A percentile compares a stretch with the other conserved stretches of the same genome.
Evolutionary conservation across 495 filamentous ascomycete species (phyloP).

Genomic region (Aspergillus avenaceus): DNA sequence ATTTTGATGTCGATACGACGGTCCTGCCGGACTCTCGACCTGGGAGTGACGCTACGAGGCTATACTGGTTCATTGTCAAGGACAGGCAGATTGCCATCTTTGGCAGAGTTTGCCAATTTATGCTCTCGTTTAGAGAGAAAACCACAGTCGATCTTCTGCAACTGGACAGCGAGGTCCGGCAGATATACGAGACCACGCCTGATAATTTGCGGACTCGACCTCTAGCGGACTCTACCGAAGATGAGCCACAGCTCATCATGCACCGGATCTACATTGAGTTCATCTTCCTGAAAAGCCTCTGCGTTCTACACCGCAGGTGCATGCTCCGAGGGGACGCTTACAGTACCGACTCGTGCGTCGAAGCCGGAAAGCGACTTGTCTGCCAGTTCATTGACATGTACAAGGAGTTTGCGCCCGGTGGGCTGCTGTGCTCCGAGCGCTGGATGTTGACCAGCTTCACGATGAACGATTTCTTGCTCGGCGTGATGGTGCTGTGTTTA

Average conservation of each 20-base stretch:
- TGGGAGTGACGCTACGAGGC: conserved; percentile 24
- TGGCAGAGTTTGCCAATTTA: conserved; percentile 30
- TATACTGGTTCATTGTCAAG: conserved; percentile 30
- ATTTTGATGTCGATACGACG: conserved; percentile 24
- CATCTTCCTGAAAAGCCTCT: conserved; percentile 32
- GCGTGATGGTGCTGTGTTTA: conserved; percentile 49
- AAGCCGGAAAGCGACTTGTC: conserved; percentile 18
- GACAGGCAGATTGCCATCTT: conserved; percentile 24
- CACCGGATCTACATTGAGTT: conserved; percentile 27
- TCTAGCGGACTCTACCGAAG: conserved; percentile 31
- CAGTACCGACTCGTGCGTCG: conserved; percentile 19
- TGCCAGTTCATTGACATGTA: conserved; percentile 19
- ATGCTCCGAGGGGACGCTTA: conserved; percentile 19
- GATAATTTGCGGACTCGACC: conserved; percentile 26
- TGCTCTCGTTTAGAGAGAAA: too few species aligned
- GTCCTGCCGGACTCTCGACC: conserved; percentile 28
- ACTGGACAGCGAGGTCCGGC: conserved; percentile 34
- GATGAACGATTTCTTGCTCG: conserved; percentile 31
- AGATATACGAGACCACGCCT: conserved; percentile 29
- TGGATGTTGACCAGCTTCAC: conserved; percentile 19
- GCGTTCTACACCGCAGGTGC: conserved; percentile 34
- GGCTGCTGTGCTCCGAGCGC: conserved; percentile 23
- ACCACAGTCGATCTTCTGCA: conserved; percentile 16
- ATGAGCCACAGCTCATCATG: conserved; percentile 34
- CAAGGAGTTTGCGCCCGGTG: conserved; percentile 23